Base-by-base conservation (phyloP, 805 yeast species). In the Candida dendrica region DNA sequence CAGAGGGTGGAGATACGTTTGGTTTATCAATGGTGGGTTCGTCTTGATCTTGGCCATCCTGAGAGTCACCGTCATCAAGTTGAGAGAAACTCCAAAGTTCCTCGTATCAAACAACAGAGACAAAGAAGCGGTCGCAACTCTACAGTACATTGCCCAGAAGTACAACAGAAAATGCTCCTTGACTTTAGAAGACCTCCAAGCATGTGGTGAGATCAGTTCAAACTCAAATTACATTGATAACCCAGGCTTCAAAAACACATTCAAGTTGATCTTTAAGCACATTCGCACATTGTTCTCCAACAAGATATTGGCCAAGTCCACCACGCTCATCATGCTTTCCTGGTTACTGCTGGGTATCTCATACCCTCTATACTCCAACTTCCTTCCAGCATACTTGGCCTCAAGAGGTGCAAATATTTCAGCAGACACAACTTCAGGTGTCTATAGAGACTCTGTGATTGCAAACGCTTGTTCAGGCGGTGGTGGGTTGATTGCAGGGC, bases 1-100 rank as follows among this genome's bases (percentile, higher is more conserved):
- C 56, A 66, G 72, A 56, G 82, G 82, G 39, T 77, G 82, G 82
- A 65, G 82, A 55, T 77, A 77, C 55, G 63, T 66, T 41, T 72
- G 75, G 69, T 77, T 65, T 54, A 66, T 68, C 29, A 70, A 75
- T 55, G 72, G 78, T 6, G 79, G 70, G 24, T 59, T 77, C 44
- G 74, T 77, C 36, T 33, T 68, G 35, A 63, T 65, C 49, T 71
- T 69, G 46, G 75, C 74, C 18, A 51, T 75, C 42, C 60, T 74
- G 14, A 72, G 78, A 36, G 46, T 77, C 36, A 66, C 74, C 34
- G 52, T 66, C 20, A 41, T 68, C 20, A 61, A 58, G 44, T 62
- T 76, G 31, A 69, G 66, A 42, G 81, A 77, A 52, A 72, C 79
- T 38, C 81, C 82, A 31, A 70, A 69, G 45, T 77, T 69, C 51